Conservation (phyloP, 768 basidiomycete genomes). For the Kondoa malvinella region DNA sequence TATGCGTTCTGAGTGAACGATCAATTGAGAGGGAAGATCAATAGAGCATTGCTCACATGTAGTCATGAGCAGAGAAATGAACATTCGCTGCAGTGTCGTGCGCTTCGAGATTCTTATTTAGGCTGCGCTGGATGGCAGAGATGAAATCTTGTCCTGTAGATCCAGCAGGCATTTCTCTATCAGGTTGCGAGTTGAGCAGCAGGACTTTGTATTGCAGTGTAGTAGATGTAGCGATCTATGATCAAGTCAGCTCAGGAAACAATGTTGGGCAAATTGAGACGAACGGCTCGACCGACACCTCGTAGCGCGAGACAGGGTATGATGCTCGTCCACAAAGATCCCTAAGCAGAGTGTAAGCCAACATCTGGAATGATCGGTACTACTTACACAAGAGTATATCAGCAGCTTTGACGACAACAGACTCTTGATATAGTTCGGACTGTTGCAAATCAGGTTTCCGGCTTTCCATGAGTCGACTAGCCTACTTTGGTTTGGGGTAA, state of each 20-base stretch:
- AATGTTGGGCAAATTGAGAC: neutral
- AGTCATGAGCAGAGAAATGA: constrained; percentile 1
- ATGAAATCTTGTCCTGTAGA: constrained; percentile 76
- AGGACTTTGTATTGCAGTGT: constrained; percentile 62
- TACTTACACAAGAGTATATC: constrained; percentile 79
- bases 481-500: constrained; percentile 77
- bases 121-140: constrained; percentile 21
- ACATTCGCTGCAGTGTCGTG: neutral
- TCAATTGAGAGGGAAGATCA: constrained; percentile 36
- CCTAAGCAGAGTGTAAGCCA: neutral
- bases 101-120: neutral
- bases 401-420: constrained; percentile 48
- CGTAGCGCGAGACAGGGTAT: constrained; percentile 78
- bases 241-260: neutral
- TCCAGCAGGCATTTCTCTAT: constrained; percentile 60
- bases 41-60: constrained; percentile 23
- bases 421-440: constrained; percentile 52
- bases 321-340: constrained; percentile 68
- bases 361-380: neutral
- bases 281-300: constrained; percentile 47
- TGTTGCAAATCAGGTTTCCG: no score
- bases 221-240: constrained; percentile 49
- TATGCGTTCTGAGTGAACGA: constrained; percentile 52
- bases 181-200: constrained; percentile 69
- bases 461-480: no score